Conservation (phyloP, 106 monocot species). For the Dendrobium officinale region DNA sequence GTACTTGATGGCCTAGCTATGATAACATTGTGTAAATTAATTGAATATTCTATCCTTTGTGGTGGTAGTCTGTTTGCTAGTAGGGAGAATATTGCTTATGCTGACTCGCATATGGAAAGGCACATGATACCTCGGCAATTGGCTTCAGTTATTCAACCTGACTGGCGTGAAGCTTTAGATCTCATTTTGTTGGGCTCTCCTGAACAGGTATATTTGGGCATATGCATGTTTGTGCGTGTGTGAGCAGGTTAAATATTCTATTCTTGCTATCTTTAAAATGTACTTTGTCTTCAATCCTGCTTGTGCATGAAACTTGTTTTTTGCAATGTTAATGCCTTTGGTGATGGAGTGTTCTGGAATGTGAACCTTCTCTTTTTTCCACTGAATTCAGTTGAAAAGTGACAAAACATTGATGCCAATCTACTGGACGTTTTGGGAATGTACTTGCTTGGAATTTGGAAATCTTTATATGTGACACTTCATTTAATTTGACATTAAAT, state of each 20-base stretch:
- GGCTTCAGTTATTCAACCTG: constrained; percentile 42
- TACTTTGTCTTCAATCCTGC: neutral
- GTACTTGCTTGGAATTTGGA: too few species aligned
- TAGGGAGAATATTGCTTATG: constrained; percentile 49
- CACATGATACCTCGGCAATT: constrained; percentile 40
- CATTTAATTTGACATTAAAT: too few species aligned
- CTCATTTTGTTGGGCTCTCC: constrained; percentile 72
- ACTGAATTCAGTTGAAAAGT: neutral
- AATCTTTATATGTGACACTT: too few species aligned
- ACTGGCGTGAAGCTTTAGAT: constrained; percentile 96
- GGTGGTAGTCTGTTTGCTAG: neutral
- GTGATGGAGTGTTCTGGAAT: neutral
- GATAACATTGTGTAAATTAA: neutral
- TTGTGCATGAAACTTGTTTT: neutral
- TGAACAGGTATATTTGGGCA: constrained; percentile 49
- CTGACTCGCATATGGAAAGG: constrained; percentile 56
- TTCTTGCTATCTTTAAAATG: neutral
- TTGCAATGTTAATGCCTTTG: neutral
- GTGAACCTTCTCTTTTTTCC: neutral
- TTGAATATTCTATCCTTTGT: neutral
- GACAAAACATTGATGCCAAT: neutral
- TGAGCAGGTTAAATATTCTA: neutral
- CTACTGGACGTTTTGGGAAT: too few species aligned
- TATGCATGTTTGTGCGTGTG: neutral
- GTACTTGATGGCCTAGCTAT: neutral